Evolutionary conservation across 148 eudicot species (phyloP).

Genomic region (Chenopodium berlandieri): DNA sequence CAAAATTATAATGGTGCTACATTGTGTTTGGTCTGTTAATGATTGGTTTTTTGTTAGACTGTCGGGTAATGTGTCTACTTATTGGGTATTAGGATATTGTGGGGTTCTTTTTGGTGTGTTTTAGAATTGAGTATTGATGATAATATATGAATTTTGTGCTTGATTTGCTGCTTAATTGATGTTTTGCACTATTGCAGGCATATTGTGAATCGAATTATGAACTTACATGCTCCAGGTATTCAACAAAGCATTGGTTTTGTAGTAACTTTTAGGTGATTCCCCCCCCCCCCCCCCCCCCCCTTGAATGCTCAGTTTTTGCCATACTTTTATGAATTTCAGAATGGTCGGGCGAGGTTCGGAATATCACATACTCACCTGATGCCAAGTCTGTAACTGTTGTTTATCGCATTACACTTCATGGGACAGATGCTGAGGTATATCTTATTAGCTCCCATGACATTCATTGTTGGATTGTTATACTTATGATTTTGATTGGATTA

Average conservation of each 20-base stretch:
- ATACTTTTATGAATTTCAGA: slow-evolving; percentile 40
- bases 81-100: background rate
- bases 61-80: background rate
- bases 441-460: background rate
- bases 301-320: slow-evolving; percentile 3
- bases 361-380: slow-evolving; percentile 70
- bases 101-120: slow-evolving; percentile 3
- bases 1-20: no score
- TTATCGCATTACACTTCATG: slow-evolving; percentile 85
- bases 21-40: no score
- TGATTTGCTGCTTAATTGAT: background rate
- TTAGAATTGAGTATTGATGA: background rate
- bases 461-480: background rate
- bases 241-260: background rate
- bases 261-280: background rate
- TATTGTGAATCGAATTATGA: slow-evolving; percentile 83
- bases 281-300: no score
- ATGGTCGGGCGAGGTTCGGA: slow-evolving; percentile 94
- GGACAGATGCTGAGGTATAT: slow-evolving; percentile 89
- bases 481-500: background rate
- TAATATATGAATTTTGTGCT: background rate
- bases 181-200: slow-evolving; percentile 54
- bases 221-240: slow-evolving; percentile 89
- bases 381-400: slow-evolving; percentile 79
- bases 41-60: no score